Evolutionary conservation across 352 stramenopile species (phyloP).

Genomic region (Globisporangium rhizosaccharum): DNA sequence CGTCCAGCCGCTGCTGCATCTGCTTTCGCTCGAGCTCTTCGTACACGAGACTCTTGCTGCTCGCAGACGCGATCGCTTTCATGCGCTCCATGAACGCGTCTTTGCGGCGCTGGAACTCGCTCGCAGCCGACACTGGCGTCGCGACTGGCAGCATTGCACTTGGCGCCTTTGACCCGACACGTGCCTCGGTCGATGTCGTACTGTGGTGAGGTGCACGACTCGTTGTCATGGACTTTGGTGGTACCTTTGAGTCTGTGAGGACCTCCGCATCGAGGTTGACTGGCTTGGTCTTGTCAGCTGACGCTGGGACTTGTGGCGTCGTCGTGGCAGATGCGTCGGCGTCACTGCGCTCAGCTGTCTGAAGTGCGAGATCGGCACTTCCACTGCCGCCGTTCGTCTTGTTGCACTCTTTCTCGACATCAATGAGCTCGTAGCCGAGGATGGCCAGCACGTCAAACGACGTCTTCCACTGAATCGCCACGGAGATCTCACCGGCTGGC

Average conservation of each 20-base stretch:
- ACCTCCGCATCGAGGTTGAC: conserved; percentile 33
- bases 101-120: conserved; percentile 69
- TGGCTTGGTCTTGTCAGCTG: neutral
- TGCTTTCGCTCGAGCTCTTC: conserved; percentile 58
- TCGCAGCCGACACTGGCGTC: conserved; percentile 13
- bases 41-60: conserved; percentile 68
- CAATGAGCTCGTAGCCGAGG: conserved; percentile 65
- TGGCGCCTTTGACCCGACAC: neutral
- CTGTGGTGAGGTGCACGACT: neutral
- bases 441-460: conserved; percentile 66
- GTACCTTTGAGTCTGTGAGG: conserved; percentile 3
- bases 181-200: neutral
- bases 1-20: conserved; percentile 20
- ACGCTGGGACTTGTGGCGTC: neutral
- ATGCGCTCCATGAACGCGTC: conserved; percentile 70
- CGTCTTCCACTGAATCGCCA: conserved; percentile 75
- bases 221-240: neutral
- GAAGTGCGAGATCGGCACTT: neutral
- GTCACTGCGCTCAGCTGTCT: too few relatives aligned
- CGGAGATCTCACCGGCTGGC: conserved; percentile 55
- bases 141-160: neutral
- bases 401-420: conserved; percentile 22
- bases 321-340: neutral
- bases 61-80: conserved; percentile 58
- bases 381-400: conserved; percentile 11